Base-by-base conservation (phyloP, 2,329 filamentous ascomycete genomes). In the Microsporum audouinii region DNA sequence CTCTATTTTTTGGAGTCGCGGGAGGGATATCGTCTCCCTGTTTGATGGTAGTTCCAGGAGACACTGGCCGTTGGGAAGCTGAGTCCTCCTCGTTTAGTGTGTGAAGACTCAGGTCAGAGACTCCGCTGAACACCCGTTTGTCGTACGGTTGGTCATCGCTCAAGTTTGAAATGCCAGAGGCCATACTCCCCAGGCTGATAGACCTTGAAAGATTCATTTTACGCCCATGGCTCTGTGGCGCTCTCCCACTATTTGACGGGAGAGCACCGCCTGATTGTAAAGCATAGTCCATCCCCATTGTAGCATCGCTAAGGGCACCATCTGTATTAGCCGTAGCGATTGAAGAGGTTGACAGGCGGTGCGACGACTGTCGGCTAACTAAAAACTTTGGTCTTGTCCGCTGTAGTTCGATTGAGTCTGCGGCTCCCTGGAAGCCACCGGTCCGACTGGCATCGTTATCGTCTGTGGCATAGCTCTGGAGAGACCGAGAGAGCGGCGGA, bases 121-220 rank as follows among this genome's bases (percentile, higher is more conserved):
- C 66, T 10, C 72, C 68, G 62, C 74, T 75, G 55, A 75, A 69
- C 67, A 68, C 76, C 65, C 69, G 75, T 66, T 72, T 76, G 65
- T 73, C 78, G 63, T 77, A 67, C 67, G 69, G 62, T 53, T 74
- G 80, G 69, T 74, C 75, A 68, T 78, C 78, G 68, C 81, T 78
- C 66, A 81, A 75, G 66, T 76, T 79, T 27, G 82, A 83, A 34
- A 84, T 76, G 0, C 87, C 89, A 3, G 91, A 96, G 1, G 85
- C 88, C 76, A 96, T 90, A 71, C 92, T 96, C 27, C 91, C 91
- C 62, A 96, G 81, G 74, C 91, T 96, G 63, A 91, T 86, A 8
- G 91, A 83, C 29, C 92, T 82, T 23, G 87, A 85, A 60, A 95
- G 78, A 1, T 72, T 77, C 67, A 68, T 76, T 67, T 69, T 77